Conservation (phyloP, 169 alveolate species). For the Amoebophrya sp. region DNA sequence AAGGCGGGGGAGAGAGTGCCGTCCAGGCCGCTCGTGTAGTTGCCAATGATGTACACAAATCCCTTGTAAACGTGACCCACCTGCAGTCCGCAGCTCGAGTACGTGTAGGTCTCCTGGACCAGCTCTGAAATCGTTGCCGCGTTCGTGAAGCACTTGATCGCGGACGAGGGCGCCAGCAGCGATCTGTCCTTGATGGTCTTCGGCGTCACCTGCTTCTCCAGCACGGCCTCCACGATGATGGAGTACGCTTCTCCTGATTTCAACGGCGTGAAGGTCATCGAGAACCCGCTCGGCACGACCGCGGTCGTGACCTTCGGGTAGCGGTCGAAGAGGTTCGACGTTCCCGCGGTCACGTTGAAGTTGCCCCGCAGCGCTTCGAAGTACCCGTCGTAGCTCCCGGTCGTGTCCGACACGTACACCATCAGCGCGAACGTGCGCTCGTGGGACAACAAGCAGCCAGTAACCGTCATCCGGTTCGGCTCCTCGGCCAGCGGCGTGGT, state of each 20-base stretch:
- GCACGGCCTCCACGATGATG: background rate
- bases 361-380: background rate
- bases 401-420: background rate
- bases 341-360: background rate
- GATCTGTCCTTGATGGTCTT: background rate
- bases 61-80: background rate
- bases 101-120: background rate
- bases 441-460: background rate
- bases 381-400: background rate
- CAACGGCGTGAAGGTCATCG: background rate
- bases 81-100: background rate
- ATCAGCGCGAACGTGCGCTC: background rate
- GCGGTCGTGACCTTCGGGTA: background rate
- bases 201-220: background rate
- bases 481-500: background rate
- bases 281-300: background rate
- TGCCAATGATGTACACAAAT: background rate
- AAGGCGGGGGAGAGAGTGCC: background rate
- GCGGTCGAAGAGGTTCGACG: background rate
- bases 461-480: background rate
- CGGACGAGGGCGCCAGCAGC: background rate
- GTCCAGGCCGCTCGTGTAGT: background rate
- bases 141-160: background rate
- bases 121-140: background rate
- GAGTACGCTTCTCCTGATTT: background rate